Evolutionary conservation across 257 asterid species (phyloP), one percentile per base, ranked within the genome.

Genomic region (Solanum commersonii): DNA sequence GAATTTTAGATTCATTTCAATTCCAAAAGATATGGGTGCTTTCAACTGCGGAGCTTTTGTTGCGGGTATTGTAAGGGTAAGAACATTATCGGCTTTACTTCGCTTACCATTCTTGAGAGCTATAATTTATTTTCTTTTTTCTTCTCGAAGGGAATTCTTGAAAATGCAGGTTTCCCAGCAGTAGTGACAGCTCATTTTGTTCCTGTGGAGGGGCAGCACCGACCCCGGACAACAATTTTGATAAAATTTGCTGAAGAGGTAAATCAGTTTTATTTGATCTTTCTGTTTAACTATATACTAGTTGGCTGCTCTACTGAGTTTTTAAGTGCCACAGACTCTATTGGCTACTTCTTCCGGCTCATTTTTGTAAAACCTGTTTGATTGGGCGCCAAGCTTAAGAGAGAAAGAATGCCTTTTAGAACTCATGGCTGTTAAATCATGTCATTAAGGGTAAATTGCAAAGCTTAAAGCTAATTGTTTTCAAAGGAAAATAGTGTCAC

Each of bases 1-100:
- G 73, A 79, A 72, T 77, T 86, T 34, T 92, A 97, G 99, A 89
- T 97, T 97, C 92, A 96, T 97, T 87, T 97, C 99, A 25, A 91
- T 94, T 89, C 98, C 99, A 65, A 97, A 97, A 87, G 99, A 97
- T 91, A 97, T 96, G 98, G 99, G 98, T 23, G 98, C 98, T 85
- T 96, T 96, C 84, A 97, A 96, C 90, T 97, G 99, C 22, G 99
- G 99, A 89, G 99, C 98, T 83, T 97, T 97, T 77, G 98, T 94
- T 90, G 99, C 99, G 87, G 99, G 98, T 86, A 94, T 97, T 79
- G 99, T 97, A 87, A 93, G 93, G 98, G 99, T 96, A 92, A 73
- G 85, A 44, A 15, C 37, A 46, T 29, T 31, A 7, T 14, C 37
- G 5, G 4, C 67, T 27, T 44, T 79, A 10, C 40, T 16, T 73